A percentile compares a stretch with the other conserved stretches of the same genome.
Evolutionary conservation across 2,329 filamentous ascomycete genomes (phyloP).

Genomic region (Dactylonectria estremocensis): DNA sequence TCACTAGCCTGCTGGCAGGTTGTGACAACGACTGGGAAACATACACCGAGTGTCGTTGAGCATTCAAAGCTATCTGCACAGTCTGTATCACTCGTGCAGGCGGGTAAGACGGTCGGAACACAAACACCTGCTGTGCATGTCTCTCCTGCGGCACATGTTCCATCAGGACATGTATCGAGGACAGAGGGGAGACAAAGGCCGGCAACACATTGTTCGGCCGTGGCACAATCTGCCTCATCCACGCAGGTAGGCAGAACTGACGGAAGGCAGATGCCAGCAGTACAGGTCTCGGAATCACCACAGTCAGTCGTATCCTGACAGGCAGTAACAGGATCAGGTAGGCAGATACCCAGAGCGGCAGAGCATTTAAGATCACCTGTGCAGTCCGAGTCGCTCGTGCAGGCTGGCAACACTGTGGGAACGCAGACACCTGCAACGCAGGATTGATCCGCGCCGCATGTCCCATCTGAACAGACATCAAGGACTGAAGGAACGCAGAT

Average conservation of each 20-base stretch:
- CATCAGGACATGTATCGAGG: slow-evolving; percentile 1
- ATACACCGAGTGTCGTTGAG: background rate
- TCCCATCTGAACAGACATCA: background rate
- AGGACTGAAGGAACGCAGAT: slow-evolving; percentile 14
- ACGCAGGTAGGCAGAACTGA: slow-evolving; percentile 3
- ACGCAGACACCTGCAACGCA: slow-evolving; percentile 8
- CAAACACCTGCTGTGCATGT: slow-evolving; percentile 3
- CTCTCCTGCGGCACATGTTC: background rate
- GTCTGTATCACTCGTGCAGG: background rate
- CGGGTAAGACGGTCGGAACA: background rate
- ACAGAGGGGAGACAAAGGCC: slow-evolving; percentile 12
- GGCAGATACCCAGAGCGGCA: slow-evolving; percentile 7
- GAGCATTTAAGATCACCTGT: background rate
- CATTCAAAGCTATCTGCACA: slow-evolving; percentile 2
- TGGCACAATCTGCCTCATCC: background rate
- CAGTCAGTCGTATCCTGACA: background rate
- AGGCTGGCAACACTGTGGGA: background rate
- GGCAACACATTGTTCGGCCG: slow-evolving; percentile 1
- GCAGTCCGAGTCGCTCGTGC: slow-evolving; percentile 6
- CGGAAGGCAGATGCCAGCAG: slow-evolving; percentile 16
- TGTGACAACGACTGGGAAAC: slow-evolving; percentile 20
- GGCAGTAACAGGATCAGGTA: background rate
- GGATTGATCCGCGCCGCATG: background rate
- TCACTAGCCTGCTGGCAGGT: slow-evolving; percentile 1
- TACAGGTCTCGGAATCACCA: background rate